Conservation (phyloP, 495 filamentous ascomycete genomes). For the Haplographium delicatum region DNA sequence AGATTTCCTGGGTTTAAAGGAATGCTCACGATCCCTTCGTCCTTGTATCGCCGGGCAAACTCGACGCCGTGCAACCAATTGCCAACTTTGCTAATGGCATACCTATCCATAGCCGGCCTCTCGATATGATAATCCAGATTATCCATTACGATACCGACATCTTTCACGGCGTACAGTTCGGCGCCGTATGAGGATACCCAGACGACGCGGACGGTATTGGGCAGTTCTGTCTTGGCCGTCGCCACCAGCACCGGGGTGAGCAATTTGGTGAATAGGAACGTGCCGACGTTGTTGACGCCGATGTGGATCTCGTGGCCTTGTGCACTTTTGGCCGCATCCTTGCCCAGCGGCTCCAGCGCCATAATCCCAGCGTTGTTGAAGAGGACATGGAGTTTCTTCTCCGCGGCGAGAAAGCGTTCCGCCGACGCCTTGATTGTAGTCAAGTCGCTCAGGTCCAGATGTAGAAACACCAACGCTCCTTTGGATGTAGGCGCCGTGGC, state of each 20-base stretch:
- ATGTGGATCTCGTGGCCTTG: constrained; percentile 32
- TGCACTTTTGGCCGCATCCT: neutral
- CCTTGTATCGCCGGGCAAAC: constrained; percentile 25
- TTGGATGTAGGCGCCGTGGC: constrained; percentile 8
- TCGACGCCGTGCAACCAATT: constrained; percentile 28
- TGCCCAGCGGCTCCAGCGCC: constrained; percentile 35
- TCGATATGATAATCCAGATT: constrained; percentile 24
- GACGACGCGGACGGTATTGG: constrained; percentile 35
- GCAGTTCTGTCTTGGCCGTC: constrained; percentile 29
- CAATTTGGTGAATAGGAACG: constrained; percentile 37
- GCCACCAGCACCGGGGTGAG: constrained; percentile 31
- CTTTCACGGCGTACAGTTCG: constrained; percentile 23
- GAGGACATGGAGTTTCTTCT: constrained; percentile 48
- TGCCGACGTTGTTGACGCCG: constrained; percentile 35
- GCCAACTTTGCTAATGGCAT: constrained; percentile 35
- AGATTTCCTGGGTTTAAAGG: constrained; percentile 38
- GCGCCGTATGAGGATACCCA: constrained; percentile 32
- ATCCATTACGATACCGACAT: constrained; percentile 25
- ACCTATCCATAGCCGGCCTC: constrained; percentile 15
- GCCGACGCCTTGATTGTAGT: constrained; percentile 27
- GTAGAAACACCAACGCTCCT: constrained; percentile 34
- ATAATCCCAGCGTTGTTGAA: constrained; percentile 69
- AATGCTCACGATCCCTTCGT: constrained; percentile 27
- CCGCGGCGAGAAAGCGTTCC: constrained; percentile 30
- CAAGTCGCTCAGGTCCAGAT: constrained; percentile 37